A percentile compares a stretch with the other conserved stretches of the same genome.
phyloP scores from a whole-genome alignment of 768 basidiomycete genomes.

The Leccinellum luteum region DNA sequence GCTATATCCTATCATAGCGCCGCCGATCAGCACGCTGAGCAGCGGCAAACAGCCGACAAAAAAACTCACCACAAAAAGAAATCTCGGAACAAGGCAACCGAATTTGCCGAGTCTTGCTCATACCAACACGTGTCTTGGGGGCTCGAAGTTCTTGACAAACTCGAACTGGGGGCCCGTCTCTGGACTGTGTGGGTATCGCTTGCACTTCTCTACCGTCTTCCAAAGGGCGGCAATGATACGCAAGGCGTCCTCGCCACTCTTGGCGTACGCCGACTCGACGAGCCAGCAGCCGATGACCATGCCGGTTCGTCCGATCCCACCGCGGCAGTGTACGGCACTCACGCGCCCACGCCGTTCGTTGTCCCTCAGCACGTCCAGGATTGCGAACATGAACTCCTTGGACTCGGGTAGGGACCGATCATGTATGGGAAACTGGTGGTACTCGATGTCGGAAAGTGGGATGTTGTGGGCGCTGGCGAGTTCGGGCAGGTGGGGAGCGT shows the following conservation, averaged over 20 bases:
- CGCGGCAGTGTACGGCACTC: constrained; percentile 75
- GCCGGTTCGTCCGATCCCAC: constrained; percentile 70
- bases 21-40: not conserved
- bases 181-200: constrained; percentile 70
- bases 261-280: constrained; percentile 60
- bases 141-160: constrained; percentile 60
- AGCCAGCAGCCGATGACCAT: constrained; percentile 74
- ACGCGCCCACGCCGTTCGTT: constrained; percentile 58
- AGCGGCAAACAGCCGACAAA: not conserved
- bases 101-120: constrained; percentile 1
- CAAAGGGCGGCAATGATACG: constrained; percentile 64
- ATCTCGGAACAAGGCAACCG: not conserved
- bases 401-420: constrained; percentile 68
- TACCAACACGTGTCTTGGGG: constrained; percentile 21
- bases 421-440: constrained; percentile 76
- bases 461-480: constrained; percentile 58
- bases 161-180: constrained; percentile 80
- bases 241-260: constrained; percentile 63
- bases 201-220: constrained; percentile 76
- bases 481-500: constrained; percentile 50
- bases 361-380: constrained; percentile 58
- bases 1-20: constrained; percentile 1
- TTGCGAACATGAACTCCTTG: constrained; percentile 52
- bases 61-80: constrained; percentile 5
- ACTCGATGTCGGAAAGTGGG: constrained; percentile 54